phyloP scores from a whole-genome alignment of 139 green algal species.

The Chlamydomonas sp. region DNA sequence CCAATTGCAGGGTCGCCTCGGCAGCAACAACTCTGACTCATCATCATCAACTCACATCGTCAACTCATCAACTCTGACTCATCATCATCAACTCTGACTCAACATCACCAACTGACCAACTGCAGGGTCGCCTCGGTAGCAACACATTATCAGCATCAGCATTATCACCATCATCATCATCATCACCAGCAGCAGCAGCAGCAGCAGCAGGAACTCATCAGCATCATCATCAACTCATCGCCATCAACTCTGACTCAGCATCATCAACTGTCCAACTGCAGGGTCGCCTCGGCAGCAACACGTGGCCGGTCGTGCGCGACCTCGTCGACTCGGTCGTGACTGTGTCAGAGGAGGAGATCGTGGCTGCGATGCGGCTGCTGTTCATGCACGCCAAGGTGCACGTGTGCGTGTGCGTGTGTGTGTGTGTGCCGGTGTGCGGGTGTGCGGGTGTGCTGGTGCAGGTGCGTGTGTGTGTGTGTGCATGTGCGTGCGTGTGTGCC shows the following conservation, averaged over 20 bases:
- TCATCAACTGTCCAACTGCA: neutral
- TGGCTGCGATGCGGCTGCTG: constrained; percentile 65
- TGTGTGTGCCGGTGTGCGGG: neutral
- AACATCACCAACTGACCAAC: too few species aligned
- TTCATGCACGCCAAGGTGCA: constrained; percentile 10
- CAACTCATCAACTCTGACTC: too few species aligned
- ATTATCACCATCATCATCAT: too few species aligned
- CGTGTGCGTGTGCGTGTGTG: neutral
- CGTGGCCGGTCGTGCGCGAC: constrained; percentile 69
- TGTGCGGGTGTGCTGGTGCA: neutral
- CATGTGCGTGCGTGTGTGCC: neutral
- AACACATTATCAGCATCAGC: too few species aligned
- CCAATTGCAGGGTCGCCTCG: constrained; percentile 47
- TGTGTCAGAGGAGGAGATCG: constrained; percentile 62
- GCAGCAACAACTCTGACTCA: too few species aligned
- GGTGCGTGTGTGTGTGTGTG: neutral
- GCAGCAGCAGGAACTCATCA: neutral
- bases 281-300: constrained; percentile 59
- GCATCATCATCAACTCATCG: neutral
- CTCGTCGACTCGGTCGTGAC: constrained; percentile 64
- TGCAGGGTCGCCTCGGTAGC: too few species aligned
- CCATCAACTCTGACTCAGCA: neutral
- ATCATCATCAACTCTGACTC: too few species aligned
- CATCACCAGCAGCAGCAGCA: too few species aligned
- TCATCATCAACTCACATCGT: too few species aligned